These are phyloP conservation scores for Fusarium coicis DNA, from an alignment of 2,329 filamentous ascomycete genomes.

Conservation along the genomic window DNA sequence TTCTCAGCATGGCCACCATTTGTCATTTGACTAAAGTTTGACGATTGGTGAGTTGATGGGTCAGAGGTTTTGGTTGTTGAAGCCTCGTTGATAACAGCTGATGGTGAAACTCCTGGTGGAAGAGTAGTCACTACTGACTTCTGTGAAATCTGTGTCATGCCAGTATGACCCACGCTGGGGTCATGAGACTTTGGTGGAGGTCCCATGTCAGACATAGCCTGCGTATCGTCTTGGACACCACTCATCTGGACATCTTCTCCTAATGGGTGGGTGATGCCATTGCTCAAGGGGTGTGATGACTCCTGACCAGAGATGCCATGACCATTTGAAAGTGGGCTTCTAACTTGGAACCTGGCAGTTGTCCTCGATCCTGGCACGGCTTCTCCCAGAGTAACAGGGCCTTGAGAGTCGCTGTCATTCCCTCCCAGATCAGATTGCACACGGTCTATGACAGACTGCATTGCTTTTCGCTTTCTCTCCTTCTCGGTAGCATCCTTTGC, in stretches of 20 bases:
- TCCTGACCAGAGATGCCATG: slow-evolving; percentile 53
- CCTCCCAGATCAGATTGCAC: slow-evolving; percentile 62
- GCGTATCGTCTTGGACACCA: slow-evolving; percentile 60
- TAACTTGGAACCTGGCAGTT: slow-evolving; percentile 65
- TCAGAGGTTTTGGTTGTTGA: slow-evolving; percentile 93
- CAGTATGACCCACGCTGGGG: slow-evolving; percentile 54
- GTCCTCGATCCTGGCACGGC: slow-evolving; percentile 66
- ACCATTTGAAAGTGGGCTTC: slow-evolving; percentile 70
- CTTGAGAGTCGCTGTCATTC: slow-evolving; percentile 65
- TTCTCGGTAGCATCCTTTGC: slow-evolving; percentile 69
- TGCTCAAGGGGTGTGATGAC: slow-evolving; percentile 58
- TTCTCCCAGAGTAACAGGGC: slow-evolving; percentile 72
- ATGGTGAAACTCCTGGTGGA: slow-evolving; percentile 67
- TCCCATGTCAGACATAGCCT: slow-evolving; percentile 62
- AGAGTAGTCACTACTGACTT: slow-evolving; percentile 68
- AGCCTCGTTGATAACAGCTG: slow-evolving; percentile 79
- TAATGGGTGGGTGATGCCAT: slow-evolving; percentile 65
- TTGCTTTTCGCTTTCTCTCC: slow-evolving; percentile 69
- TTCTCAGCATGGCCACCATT: slow-evolving; percentile 70
- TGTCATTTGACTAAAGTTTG: slow-evolving; percentile 74
- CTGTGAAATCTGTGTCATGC: slow-evolving; percentile 71
- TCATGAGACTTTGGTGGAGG: slow-evolving; percentile 57
- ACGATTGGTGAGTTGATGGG: slow-evolving; percentile 71
- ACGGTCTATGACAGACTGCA: slow-evolving; percentile 64
- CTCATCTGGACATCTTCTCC: slow-evolving; percentile 68